phyloP scores from a whole-genome alignment of 192 early-diverging fungal genomes.

The Mortierella claussenii region DNA sequence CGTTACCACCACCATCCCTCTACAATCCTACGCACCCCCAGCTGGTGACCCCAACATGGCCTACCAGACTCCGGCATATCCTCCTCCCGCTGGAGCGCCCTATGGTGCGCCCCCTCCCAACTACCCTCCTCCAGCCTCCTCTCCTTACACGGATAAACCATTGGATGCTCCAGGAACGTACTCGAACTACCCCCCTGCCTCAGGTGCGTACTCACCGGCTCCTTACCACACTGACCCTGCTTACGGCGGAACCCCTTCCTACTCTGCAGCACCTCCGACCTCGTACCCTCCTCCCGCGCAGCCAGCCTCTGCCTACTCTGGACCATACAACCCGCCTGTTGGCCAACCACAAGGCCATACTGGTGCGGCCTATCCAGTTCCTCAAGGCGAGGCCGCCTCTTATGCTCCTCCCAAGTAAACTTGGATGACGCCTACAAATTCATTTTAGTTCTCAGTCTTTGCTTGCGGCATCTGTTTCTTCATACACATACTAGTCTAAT shows the following conservation, averaged over 20 bases:
- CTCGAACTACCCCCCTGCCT: slow-evolving; percentile 20
- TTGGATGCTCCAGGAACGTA: slow-evolving; percentile 17
- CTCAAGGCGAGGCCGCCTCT: slow-evolving; percentile 36
- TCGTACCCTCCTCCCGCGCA: slow-evolving; percentile 5
- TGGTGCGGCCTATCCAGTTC: slow-evolving; percentile 36
- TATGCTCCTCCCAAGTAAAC: slow-evolving; percentile 36
- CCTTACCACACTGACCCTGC: not conserved
- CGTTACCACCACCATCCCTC: slow-evolving; percentile 8
- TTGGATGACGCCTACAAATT: too few species aligned
- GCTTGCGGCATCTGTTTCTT: too few species aligned
- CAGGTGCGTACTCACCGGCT: slow-evolving; percentile 8
- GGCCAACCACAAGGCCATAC: slow-evolving; percentile 18
- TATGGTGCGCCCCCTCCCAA: not conserved
- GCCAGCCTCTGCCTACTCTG: slow-evolving; percentile 4
- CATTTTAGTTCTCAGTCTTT: too few species aligned
- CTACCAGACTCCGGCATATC: slow-evolving; percentile 28
- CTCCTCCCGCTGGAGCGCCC: slow-evolving; percentile 12
- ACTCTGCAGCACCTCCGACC: not conserved
- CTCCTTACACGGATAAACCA: slow-evolving; percentile 23
- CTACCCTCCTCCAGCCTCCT: slow-evolving; percentile 17
- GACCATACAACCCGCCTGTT: slow-evolving; percentile 5
- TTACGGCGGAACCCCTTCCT: not conserved
- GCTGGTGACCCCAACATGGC: slow-evolving; percentile 45
- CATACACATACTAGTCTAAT: too few species aligned
- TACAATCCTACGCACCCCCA: slow-evolving; percentile 24